Conservation (phyloP, 1,139 yeast genomes). For the Ogataea hybrid region DNA sequence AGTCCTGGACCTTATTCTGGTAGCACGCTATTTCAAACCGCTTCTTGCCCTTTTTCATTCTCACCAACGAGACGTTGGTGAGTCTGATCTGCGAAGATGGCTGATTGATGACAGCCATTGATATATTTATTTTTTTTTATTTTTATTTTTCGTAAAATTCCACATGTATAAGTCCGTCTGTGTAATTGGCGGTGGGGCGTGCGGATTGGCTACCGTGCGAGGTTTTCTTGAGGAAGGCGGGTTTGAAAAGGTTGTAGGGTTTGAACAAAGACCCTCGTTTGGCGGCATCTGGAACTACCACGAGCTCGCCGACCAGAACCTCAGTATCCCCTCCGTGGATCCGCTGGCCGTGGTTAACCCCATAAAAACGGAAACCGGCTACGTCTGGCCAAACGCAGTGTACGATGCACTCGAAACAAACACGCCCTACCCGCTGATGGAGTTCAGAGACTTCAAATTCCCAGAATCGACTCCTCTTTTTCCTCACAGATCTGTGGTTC, state of each 20-base stretch:
- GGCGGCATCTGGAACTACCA: slow-evolving; percentile 58
- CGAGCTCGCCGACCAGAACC: slow-evolving; percentile 5
- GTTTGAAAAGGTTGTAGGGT: slow-evolving; percentile 45
- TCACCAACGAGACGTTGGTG: slow-evolving; percentile 90
- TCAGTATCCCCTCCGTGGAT: slow-evolving; percentile 22
- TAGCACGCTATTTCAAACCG: slow-evolving; percentile 95
- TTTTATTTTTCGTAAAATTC: background rate
- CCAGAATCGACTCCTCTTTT: slow-evolving; percentile 43
- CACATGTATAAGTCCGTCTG: slow-evolving; percentile 10
- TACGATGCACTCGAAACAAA: slow-evolving; percentile 58
- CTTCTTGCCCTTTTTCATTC: slow-evolving; percentile 86
- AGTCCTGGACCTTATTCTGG: slow-evolving; percentile 95
- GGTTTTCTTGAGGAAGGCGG: slow-evolving; percentile 10
- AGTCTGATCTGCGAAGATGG: slow-evolving; percentile 86
- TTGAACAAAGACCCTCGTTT: slow-evolving; percentile 45
- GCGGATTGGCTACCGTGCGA: slow-evolving; percentile 11
- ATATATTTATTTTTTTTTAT: background rate
- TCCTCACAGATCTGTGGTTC: slow-evolving; percentile 48
- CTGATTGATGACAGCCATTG: slow-evolving; percentile 57
- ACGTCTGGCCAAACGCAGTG: slow-evolving; percentile 42
- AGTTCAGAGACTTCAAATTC: slow-evolving; percentile 47
- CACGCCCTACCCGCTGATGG: slow-evolving; percentile 58
- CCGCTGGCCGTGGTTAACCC: slow-evolving; percentile 12
- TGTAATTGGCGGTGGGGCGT: slow-evolving; percentile 16
- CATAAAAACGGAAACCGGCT: slow-evolving; percentile 14